Conservation (phyloP, 305 asterid species). For the Fraxinus velutina region DNA sequence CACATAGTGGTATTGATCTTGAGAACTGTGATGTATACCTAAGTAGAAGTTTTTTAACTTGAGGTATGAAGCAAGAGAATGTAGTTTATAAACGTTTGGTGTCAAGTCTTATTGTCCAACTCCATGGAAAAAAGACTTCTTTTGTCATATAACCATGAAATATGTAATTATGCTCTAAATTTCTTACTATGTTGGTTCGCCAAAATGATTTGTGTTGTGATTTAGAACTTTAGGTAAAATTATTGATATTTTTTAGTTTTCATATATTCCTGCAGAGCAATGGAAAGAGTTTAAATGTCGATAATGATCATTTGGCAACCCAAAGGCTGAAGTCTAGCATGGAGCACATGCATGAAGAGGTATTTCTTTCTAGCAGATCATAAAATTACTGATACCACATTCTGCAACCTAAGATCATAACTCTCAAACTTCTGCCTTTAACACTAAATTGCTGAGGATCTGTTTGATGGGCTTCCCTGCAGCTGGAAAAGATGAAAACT, state of each 20-base stretch:
- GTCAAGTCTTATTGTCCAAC: background rate
- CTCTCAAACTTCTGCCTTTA: constrained; percentile 6
- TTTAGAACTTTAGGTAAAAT: background rate
- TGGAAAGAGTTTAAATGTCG: constrained; percentile 32
- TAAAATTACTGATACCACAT: background rate
- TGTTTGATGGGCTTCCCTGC: constrained; percentile 26
- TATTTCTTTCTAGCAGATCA: constrained; percentile 29
- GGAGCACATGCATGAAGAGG: constrained; percentile 86
- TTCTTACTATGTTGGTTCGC: background rate
- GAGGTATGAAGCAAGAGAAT: background rate
- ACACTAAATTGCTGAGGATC: background rate
- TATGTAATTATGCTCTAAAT: background rate
- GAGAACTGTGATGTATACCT: background rate
- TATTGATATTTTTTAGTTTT: background rate
- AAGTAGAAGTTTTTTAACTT: background rate
- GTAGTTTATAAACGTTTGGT: background rate
- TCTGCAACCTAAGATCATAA: background rate
- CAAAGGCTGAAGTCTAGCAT: constrained; percentile 71
- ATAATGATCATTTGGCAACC: constrained; percentile 38
- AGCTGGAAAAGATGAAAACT: constrained; percentile 93
- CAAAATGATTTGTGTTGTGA: background rate
- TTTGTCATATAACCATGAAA: background rate
- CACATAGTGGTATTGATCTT: background rate
- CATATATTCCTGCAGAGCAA: constrained; percentile 27
- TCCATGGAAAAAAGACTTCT: background rate